Base-by-base conservation (phyloP, 805 yeast species). In the Scheffersomyces ergatensis region DNA sequence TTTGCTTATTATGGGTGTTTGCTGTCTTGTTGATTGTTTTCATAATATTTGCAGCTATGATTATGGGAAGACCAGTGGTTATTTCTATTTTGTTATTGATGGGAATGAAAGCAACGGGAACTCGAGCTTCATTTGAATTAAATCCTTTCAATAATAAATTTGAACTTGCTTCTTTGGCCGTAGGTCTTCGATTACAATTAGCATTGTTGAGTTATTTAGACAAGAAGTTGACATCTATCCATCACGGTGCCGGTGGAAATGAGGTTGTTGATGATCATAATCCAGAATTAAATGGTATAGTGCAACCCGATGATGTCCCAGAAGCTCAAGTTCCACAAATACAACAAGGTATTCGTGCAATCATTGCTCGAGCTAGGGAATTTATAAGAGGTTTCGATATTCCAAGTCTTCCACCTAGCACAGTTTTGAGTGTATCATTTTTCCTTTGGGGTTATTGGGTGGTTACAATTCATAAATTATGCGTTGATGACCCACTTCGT, bases 1-100 rank as follows among this genome's bases (percentile, higher is more conserved):
- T 78, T 17, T 46, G 62, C 7, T 52, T 65, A 57, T 57, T 78
- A 13, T 80, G 85, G 80, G 40, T 66, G 2, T 74, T 72, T 50
- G 65, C 71, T 1, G 64, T 63, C 1, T 39, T 67, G 3, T 44
- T 68, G 14, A 47, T 65, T 14, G 37, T 66, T 18, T 33, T 44
- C 5, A 32, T 60, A 4, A 31, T 48, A 3, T 32, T 65, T 13
- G 21, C 37, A 3, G 63, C 62, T 0, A 42, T 60, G 13, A n/a
- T 62, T 2, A 9, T 63, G 4, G 75, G 75, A 14, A 43, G 62
- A 32, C 62, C 61, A 15, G 18, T 50, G 7, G 44, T 53, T 3
- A 33, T 34, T 9, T 47, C 46, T 12, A 23, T 31, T 13, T 9
- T 21, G 24, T 20, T 8, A 4, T 20, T 30, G 5, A n/a, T 29